Percentiles rank a stretch among this genome's conserved stretches.
These are phyloP conservation scores for Colletotrichum tropicale DNA, from an alignment of 2,329 filamentous ascomycete species.

Conservation along the genomic window DNA sequence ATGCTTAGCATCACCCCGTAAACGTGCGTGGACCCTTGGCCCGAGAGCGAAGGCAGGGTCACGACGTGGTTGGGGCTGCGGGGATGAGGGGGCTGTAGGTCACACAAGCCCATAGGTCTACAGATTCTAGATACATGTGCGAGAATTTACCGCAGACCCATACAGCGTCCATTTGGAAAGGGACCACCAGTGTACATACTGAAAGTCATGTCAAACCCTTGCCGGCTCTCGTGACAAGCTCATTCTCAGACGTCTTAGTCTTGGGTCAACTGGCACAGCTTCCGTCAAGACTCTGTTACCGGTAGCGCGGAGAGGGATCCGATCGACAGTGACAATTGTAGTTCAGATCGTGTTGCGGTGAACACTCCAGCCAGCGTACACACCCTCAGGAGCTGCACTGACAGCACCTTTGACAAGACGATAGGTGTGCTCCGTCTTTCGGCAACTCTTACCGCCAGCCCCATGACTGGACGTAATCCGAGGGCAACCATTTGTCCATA, in stretches of 20 bases:
- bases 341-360: neutral
- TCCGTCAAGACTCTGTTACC: neutral
- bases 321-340: neutral
- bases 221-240: neutral
- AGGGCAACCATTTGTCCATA: neutral
- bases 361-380: neutral
- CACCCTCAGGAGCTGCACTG: neutral
- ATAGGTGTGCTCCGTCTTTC: neutral
- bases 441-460: neutral
- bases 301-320: neutral
- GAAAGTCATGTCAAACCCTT: neutral
- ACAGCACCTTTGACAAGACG: neutral
- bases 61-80: neutral
- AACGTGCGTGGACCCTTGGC: neutral
- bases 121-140: neutral
- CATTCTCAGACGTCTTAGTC: neutral
- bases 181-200: no score
- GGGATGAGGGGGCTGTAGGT: neutral
- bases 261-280: neutral
- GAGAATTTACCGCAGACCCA: neutral
- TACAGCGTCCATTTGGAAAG: neutral
- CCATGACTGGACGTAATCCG: neutral
- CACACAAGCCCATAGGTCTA: no score
- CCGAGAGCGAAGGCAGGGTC: neutral
- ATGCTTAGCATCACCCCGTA: neutral